Evolutionary conservation across 441 rosid genomes (phyloP), one percentile per base, ranked within the genome.

Genomic region (Croton laevigatus): DNA sequence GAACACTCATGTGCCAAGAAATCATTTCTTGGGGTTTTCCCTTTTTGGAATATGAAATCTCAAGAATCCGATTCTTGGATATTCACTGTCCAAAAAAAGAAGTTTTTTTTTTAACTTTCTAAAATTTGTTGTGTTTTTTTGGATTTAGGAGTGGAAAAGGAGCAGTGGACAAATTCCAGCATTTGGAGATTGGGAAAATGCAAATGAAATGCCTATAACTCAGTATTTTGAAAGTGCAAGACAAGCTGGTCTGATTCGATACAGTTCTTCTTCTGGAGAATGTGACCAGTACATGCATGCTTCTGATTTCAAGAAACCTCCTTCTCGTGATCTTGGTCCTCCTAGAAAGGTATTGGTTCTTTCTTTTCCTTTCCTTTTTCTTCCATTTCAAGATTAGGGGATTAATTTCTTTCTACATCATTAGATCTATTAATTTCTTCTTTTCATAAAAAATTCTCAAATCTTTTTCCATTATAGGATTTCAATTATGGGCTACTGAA

Each of bases 141-240:
- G 51, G 45, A 3, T 59, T 11, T n/a, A 76, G 76, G 78, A 78
- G 14, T 58, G 76, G 76, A 74, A 68, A 37, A 68, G 73, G 46
- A 78, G 9, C 10, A 40, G 81, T 59, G 76, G 81, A 7, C 94
- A 89, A 57, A 87, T 90, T 27, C 99, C 99, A 0, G 91, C 98
- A 9, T 94, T 94, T 67, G 98, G 99, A 16, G 85, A 91, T 85
- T 92, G 99, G 98, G 89, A 94, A 8, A 85, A 90, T 80, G 89
- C 90, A 79, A 86, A 81, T 40, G 90, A 86, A 53, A 77, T 90
- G 32, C 96, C 98, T 0, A 89, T 90, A 75, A 92, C 98, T 42
- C 94, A 91, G 70, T 94, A 96, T 65, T 94, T 94, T 49, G 96
- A 94, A 42, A 76, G 90, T n/a, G 93, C 98, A 3, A 87, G 89